phyloP scores from a whole-genome alignment of 2,329 filamentous ascomycete species.

The Beauveria scarabaeidicola region DNA sequence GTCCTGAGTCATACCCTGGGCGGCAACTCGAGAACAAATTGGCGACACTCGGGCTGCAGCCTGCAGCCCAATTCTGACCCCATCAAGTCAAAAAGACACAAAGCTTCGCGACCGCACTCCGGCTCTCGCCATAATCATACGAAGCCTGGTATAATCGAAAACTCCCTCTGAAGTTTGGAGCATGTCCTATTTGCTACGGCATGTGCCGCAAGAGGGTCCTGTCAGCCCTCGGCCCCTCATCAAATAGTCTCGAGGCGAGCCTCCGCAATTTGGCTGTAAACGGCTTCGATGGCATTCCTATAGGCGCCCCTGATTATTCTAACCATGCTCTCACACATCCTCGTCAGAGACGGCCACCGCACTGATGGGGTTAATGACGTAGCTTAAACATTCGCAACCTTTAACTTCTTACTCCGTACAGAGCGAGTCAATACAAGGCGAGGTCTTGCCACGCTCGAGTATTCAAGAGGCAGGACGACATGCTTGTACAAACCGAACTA shows the following conservation, averaged over 20 bases:
- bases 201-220: neutral
- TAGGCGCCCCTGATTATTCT: neutral
- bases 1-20: constrained; percentile 1
- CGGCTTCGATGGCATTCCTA: neutral
- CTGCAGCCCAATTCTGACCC: neutral
- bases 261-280: neutral
- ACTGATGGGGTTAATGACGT: neutral
- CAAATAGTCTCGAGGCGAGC: neutral
- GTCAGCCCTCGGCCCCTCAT: neutral
- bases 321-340: neutral
- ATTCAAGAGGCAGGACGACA: no score
- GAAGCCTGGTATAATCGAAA: neutral
- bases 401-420: neutral
- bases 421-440: neutral
- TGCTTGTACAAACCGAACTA: no score
- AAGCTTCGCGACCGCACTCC: neutral
- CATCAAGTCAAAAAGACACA: neutral
- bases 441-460: no score
- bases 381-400: neutral
- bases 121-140: neutral
- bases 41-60: neutral
- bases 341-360: no score
- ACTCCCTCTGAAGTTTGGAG: neutral
- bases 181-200: neutral
- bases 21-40: neutral